Evolutionary conservation across 2,329 filamentous ascomycete species (phyloP).

Genomic region (Aspergillus fischeri): DNA sequence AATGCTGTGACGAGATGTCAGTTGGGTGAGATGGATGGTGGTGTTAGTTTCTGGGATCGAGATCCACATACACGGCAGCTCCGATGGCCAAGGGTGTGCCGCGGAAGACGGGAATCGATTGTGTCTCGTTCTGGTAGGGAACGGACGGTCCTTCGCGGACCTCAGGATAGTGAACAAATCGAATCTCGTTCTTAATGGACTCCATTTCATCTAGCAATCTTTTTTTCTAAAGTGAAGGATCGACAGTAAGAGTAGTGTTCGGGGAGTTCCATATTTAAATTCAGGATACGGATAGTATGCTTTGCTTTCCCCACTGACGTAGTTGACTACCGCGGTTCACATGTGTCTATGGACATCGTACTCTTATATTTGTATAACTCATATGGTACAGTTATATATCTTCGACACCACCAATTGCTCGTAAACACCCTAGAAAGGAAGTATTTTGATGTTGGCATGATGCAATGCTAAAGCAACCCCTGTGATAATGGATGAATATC

Average conservation of each 20-base stretch:
- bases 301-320: neutral
- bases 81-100: conserved; percentile 61
- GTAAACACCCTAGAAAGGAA: conserved; percentile 11
- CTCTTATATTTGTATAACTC: neutral
- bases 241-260: neutral
- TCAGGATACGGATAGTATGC: neutral
- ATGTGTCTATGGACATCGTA: conserved; percentile 2
- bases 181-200: conserved; percentile 7
- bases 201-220: conserved; percentile 16
- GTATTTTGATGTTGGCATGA: conserved; percentile 32
- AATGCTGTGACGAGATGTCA: conserved; percentile 42
- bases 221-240: neutral
- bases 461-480: conserved; percentile 54
- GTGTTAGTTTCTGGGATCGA: neutral
- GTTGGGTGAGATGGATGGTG: conserved; percentile 2
- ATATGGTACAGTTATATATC: neutral
- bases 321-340: conserved; percentile 13
- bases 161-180: conserved; percentile 36
- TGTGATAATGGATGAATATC: conserved; percentile 66
- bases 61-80: conserved; percentile 53
- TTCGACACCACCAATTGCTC: neutral
- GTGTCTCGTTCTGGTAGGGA: conserved; percentile 47
- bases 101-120: conserved; percentile 66
- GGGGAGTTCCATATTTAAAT: neutral
- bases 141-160: conserved; percentile 36